Conservation (phyloP, 352 stramenopile species). For the Globisporangium solare region DNA sequence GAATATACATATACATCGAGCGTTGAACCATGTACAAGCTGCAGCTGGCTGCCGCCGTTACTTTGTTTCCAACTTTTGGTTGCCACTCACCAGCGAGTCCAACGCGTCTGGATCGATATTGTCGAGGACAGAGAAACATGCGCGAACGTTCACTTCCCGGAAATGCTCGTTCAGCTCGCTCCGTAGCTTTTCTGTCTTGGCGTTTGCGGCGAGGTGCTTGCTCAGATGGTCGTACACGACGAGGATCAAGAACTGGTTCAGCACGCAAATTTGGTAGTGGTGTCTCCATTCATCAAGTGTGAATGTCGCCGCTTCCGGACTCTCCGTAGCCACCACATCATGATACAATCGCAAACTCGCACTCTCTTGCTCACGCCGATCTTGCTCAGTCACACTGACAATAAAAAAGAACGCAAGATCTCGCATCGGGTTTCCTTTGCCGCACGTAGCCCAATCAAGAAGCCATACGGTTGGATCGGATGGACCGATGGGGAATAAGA, state of each 20-base stretch:
- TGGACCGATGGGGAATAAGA: constrained; percentile 40
- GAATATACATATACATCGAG: too few species aligned
- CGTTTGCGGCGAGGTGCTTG: constrained; percentile 73
- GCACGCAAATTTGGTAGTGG: constrained; percentile 58
- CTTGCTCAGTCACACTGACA: constrained; percentile 50
- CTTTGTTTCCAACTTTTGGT: too few species aligned
- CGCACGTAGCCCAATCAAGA: constrained; percentile 78
- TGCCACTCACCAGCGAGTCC: too few species aligned
- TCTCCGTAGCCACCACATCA: constrained; percentile 21
- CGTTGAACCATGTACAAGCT: too few species aligned
- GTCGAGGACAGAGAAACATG: constrained; percentile 59
- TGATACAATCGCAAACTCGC: constrained; percentile 40
- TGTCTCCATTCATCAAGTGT: constrained; percentile 36
- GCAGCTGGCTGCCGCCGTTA: too few species aligned
- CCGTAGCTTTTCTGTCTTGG: constrained; percentile 59
- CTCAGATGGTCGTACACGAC: constrained; percentile 75
- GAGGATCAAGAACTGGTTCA: constrained; percentile 84
- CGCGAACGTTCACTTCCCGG: constrained; percentile 59
- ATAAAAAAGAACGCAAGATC: constrained; percentile 84
- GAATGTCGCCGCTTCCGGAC: constrained; percentile 9
- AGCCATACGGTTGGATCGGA: constrained; percentile 44
- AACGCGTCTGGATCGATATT: constrained; percentile 21
- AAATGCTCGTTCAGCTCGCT: constrained; percentile 62
- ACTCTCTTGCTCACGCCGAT: constrained; percentile 38
- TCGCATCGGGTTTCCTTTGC: constrained; percentile 66